Conservation (phyloP, 306 rosid genomes). For the Pterocarpus macrocarpus region DNA sequence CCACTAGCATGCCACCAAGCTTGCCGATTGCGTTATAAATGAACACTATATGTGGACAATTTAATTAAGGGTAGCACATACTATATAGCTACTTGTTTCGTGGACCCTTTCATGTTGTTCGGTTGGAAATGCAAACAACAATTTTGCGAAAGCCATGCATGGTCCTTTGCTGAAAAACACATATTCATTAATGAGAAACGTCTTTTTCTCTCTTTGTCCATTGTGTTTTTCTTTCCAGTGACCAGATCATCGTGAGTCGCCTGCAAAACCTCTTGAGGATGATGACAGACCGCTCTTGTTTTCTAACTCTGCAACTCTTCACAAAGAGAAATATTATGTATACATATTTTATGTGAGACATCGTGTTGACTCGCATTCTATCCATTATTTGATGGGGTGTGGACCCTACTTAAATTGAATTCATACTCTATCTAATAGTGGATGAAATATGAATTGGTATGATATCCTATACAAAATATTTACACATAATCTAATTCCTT, state of each 20-base stretch:
- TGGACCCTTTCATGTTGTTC: conserved; percentile 26
- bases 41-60: conserved; percentile 1
- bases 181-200: not conserved
- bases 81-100: not conserved
- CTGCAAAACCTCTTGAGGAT: not conserved
- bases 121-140: conserved; percentile 10
- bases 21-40: conserved; percentile 11
- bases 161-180: not conserved
- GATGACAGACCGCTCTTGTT: not conserved
- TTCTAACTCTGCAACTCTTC: too few relatives aligned
- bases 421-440: too few relatives aligned
- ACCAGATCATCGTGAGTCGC: not conserved
- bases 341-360: too few relatives aligned
- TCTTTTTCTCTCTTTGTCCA: conserved; percentile 5
- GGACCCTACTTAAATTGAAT: too few relatives aligned
- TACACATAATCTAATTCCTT: too few relatives aligned
- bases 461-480: too few relatives aligned
- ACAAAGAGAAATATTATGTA: too few relatives aligned
- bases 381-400: too few relatives aligned
- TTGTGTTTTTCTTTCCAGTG: conserved; percentile 1
- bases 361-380: too few relatives aligned
- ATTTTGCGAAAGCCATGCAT: conserved; percentile 27
- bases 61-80: not conserved
- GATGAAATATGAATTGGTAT: too few relatives aligned
- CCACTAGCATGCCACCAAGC: not conserved